Conservation (phyloP, 768 basidiomycete species). For the Lentinula sp. region DNA sequence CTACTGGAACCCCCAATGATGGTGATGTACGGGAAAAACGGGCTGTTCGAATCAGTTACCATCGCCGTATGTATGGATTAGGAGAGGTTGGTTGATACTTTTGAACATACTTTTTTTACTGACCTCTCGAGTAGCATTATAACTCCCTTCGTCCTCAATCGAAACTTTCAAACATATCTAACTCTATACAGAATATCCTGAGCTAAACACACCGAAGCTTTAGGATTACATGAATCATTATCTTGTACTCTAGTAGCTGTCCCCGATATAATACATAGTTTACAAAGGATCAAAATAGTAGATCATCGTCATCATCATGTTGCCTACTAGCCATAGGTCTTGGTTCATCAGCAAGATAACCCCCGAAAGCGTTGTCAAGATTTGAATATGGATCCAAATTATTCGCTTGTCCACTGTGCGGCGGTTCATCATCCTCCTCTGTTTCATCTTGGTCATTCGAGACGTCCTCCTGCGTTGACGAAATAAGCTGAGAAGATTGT, state of each 20-base stretch:
- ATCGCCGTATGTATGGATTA: slow-evolving; percentile 89
- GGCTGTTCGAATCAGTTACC: slow-evolving; percentile 79
- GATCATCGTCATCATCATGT: slow-evolving; percentile 55
- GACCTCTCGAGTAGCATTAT: slow-evolving; percentile 57
- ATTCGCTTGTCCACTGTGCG: slow-evolving; percentile 19
- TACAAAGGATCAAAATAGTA: slow-evolving; percentile 45
- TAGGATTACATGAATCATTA: not conserved
- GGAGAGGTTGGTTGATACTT: slow-evolving; percentile 68
- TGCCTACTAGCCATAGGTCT: slow-evolving; percentile 48
- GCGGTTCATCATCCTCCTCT: slow-evolving; percentile 37
- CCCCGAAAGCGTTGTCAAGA: slow-evolving; percentile 70
- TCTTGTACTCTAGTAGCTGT: not conserved
- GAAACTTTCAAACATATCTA: slow-evolving; percentile 18
- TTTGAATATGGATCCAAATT: slow-evolving; percentile 76
- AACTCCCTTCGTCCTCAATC: slow-evolving; percentile 71
- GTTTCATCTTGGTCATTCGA: slow-evolving; percentile 20
- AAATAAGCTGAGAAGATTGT: slow-evolving; percentile 7
- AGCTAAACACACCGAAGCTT: not conserved
- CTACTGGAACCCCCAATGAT: slow-evolving; percentile 28
- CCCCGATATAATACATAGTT: not conserved
- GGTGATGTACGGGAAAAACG: slow-evolving; percentile 24
- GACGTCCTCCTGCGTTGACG: not conserved
- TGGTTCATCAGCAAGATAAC: slow-evolving; percentile 69
- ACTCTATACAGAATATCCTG: slow-evolving; percentile 20
- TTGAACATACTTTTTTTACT: not conserved